Evolutionary conservation across 306 rosid genomes (phyloP).

Genomic region (Mimosa pudica): DNA sequence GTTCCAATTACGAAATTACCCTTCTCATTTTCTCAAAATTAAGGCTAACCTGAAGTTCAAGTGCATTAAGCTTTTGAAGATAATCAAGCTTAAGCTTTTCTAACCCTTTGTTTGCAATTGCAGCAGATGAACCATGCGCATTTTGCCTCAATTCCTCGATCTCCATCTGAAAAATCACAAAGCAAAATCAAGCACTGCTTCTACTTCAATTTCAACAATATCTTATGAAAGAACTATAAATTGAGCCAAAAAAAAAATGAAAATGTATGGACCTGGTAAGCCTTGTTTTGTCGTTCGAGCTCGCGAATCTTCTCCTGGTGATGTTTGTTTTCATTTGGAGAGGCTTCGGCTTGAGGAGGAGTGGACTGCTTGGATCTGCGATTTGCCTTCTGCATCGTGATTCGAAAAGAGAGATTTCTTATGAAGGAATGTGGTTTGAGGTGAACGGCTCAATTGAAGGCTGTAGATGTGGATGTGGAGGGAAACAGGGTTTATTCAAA

Average conservation of each 20-base stretch:
- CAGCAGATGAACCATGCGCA: constrained; percentile 48
- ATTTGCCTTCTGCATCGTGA: constrained; percentile 74
- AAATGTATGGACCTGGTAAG: constrained; percentile 55
- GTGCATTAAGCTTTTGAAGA: constrained; percentile 78
- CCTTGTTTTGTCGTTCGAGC: constrained; percentile 60
- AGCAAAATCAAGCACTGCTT: neutral
- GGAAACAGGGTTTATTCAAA: constrained; percentile 55
- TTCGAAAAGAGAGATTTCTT: too few relatives aligned
- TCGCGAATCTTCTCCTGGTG: constrained; percentile 52
- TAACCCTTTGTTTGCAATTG: constrained; percentile 47
- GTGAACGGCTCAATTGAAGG: constrained; percentile 6
- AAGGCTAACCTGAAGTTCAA: constrained; percentile 75
- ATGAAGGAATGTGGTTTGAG: too few relatives aligned
- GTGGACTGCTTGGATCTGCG: constrained; percentile 71
- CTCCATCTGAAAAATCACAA: constrained; percentile 60
- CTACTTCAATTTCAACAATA: constrained; percentile 16
- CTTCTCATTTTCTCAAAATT: constrained; percentile 9
- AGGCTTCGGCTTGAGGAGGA: constrained; percentile 37
- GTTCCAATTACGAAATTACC: neutral
- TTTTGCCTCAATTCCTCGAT: constrained; percentile 61
- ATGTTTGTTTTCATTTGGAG: constrained; percentile 43
- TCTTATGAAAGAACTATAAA: neutral
- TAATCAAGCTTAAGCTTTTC: constrained; percentile 78
- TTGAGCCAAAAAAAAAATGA: neutral
- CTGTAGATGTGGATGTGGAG: constrained; percentile 35